phyloP scores from a whole-genome alignment of 106 monocot genomes.

The Acorus gramineus region DNA sequence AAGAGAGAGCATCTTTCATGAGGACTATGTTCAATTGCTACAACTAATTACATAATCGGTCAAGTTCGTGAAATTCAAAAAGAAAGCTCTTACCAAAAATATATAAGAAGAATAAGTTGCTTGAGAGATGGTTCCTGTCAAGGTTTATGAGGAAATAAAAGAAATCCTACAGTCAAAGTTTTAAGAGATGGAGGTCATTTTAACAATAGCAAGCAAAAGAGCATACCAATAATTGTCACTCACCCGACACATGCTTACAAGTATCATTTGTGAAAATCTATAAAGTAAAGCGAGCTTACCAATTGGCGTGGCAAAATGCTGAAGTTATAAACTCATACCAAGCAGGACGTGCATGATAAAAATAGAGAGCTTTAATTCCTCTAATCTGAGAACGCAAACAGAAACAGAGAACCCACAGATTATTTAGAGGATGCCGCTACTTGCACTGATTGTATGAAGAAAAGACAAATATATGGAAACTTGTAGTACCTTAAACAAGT shows the following conservation, averaged over 20 bases:
- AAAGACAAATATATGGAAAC: background rate
- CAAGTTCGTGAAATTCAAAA: too few species aligned
- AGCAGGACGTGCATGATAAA: constrained; percentile 63
- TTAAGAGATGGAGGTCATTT: background rate
- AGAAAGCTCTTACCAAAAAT: constrained; percentile 73
- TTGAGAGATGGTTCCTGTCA: constrained; percentile 92
- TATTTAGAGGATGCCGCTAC: background rate
- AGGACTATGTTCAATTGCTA: background rate
- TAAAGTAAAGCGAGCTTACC: constrained; percentile 29
- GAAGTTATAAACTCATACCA: constrained; percentile 94
- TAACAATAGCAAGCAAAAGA: background rate
- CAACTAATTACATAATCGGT: background rate
- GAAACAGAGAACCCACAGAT: background rate
- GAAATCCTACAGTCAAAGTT: constrained; percentile 13
- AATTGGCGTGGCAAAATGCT: constrained; percentile 92
- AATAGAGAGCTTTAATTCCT: constrained; percentile 58
- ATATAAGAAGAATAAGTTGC: constrained; percentile 96
- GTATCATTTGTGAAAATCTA: background rate
- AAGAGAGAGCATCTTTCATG: background rate
- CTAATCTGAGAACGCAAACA: constrained; percentile 39
- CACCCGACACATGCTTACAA: background rate
- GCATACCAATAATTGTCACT: background rate
- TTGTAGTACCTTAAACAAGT: constrained; percentile 61
- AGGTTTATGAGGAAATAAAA: constrained; percentile 14
- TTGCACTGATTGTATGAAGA: background rate